These are phyloP conservation scores for Calonectria hawksworthii DNA, from an alignment of 2,329 filamentous ascomycete genomes.

Conservation along the genomic window DNA sequence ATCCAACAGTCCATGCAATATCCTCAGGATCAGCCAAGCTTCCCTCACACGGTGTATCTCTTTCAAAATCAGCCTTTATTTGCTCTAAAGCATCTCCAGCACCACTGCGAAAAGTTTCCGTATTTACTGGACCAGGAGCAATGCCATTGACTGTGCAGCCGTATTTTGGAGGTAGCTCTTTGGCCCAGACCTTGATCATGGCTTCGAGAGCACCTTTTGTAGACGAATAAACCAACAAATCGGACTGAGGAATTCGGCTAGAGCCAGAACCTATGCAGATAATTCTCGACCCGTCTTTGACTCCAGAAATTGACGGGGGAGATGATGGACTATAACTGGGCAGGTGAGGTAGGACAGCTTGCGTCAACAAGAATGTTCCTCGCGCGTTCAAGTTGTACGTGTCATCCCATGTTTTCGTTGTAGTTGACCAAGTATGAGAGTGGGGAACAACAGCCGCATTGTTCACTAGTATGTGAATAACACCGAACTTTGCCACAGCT, in stretches of 20 bases:
- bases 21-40: conserved; percentile 4
- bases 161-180: conserved; percentile 8
- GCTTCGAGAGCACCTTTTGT: conserved; percentile 14
- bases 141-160: conserved; percentile 12
- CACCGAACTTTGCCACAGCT: not conserved
- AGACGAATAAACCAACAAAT: conserved; percentile 5
- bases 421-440: not conserved
- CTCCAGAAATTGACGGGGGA: conserved; percentile 3
- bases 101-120: not conserved
- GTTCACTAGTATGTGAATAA: conserved; percentile 9
- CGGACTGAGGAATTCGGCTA: not conserved
- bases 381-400: conserved; percentile 6
- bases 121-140: conserved; percentile 3
- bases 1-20: conserved; percentile 13
- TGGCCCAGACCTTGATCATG: conserved; percentile 14
- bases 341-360: conserved; percentile 8
- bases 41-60: conserved; percentile 3
- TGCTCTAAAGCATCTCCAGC: not conserved
- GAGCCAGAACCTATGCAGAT: conserved; percentile 13
- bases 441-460: conserved; percentile 7
- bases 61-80: not conserved
- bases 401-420: not conserved
- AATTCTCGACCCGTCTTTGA: conserved; percentile 12
- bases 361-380: conserved; percentile 12
- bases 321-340: conserved; percentile 2